phyloP scores from a whole-genome alignment of 257 asterid species.

The Rhazya stricta region DNA sequence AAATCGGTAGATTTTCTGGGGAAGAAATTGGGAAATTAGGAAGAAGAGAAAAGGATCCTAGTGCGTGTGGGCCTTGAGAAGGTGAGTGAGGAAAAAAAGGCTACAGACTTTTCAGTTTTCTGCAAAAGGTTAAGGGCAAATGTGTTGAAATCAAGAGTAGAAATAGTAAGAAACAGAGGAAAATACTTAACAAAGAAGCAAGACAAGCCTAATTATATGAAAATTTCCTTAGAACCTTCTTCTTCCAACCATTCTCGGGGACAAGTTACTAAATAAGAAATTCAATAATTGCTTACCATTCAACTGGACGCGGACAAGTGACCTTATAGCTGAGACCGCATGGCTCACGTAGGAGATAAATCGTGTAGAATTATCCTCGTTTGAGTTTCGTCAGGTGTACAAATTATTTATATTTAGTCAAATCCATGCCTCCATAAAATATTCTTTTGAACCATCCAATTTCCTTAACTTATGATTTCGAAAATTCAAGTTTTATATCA shows the following conservation, averaged over 20 bases:
- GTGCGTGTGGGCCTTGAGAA: not conserved
- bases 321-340: too few relatives aligned
- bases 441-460: too few relatives aligned
- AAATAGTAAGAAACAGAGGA: slow-evolving; percentile 23
- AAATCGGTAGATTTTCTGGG: slow-evolving; percentile 6
- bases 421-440: too few relatives aligned
- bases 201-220: not conserved
- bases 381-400: too few relatives aligned
- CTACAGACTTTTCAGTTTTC: slow-evolving; percentile 1
- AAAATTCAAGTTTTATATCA: too few relatives aligned
- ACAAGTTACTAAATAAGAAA: not conserved
- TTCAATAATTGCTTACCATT: too few relatives aligned
- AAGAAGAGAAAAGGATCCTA: not conserved
- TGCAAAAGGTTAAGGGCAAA: not conserved
- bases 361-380: too few relatives aligned
- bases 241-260: not conserved
- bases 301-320: too few relatives aligned
- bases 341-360: too few relatives aligned
- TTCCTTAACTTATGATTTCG: too few relatives aligned
- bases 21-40: not conserved
- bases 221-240: not conserved
- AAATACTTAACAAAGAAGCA: slow-evolving; percentile 30
- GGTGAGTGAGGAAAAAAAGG: slow-evolving; percentile 9
- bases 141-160: slow-evolving; percentile 14
- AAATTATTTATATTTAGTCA: too few relatives aligned